These are phyloP conservation scores for Stylosanthes scabra DNA, from an alignment of 331 rosid genomes.

Conservation along the genomic window DNA sequence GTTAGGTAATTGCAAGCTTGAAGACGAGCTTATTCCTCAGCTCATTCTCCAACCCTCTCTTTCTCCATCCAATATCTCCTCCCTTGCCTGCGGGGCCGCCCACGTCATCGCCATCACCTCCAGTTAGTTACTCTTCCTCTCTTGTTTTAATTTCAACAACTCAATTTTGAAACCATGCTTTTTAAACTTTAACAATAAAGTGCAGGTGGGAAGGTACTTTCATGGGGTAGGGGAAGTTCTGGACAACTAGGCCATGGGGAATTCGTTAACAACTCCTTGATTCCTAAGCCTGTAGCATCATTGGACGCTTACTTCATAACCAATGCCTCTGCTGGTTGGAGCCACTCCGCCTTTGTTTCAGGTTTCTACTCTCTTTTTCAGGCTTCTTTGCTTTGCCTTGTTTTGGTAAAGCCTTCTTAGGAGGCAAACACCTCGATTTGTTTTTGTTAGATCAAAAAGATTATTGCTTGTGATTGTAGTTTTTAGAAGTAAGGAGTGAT, in stretches of 20 bases:
- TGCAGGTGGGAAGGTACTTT: constrained; percentile 75
- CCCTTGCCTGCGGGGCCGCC: constrained; percentile 89
- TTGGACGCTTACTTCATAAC: constrained; percentile 57
- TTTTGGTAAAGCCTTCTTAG: no score
- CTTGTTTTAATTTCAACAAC: not conserved
- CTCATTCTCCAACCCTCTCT: constrained; percentile 48
- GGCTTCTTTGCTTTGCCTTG: no score
- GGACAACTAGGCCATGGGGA: constrained; percentile 88
- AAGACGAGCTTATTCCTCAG: constrained; percentile 71
- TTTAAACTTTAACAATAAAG: not conserved
- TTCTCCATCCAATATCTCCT: constrained; percentile 52
- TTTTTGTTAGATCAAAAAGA: no score
- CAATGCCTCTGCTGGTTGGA: constrained; percentile 90
- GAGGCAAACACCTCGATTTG: no score
- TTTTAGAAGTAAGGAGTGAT: no score
- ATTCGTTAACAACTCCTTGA: constrained; percentile 46
- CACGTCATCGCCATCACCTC: constrained; percentile 80
- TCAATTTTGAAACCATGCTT: no score
- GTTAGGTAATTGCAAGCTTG: constrained; percentile 62
- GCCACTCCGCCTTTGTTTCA: constrained; percentile 96
- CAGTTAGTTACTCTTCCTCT: constrained; percentile 45
- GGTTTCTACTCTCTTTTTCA: constrained; percentile 34
- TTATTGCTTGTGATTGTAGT: no score
- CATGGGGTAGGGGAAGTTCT: constrained; percentile 92
- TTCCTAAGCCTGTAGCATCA: constrained; percentile 60